Percentiles rank a stretch among this genome's conserved stretches.
phyloP scores from a whole-genome alignment of 2,329 filamentous ascomycete genomes.

The Cytospora mali region DNA sequence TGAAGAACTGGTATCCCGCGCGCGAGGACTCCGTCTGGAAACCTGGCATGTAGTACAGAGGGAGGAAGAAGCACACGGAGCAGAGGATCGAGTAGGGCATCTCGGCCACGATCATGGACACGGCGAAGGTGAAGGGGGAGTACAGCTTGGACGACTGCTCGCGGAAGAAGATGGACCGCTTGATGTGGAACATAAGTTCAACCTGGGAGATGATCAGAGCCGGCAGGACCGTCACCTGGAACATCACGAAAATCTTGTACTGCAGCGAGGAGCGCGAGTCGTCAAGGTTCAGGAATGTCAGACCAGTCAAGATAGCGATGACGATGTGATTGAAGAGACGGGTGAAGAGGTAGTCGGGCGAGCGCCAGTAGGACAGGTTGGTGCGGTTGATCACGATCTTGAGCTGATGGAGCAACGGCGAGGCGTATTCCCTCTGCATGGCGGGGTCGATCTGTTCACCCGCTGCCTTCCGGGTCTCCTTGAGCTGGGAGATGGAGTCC shows the following conservation, averaged over 20 bases:
- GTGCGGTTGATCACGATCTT: constrained; percentile 73
- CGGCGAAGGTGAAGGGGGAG: constrained; percentile 74
- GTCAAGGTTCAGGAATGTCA: constrained; percentile 78
- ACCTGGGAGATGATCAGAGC: constrained; percentile 83
- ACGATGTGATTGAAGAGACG: constrained; percentile 82
- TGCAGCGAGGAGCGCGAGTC: constrained; percentile 76
- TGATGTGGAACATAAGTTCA: constrained; percentile 80
- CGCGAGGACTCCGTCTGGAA: constrained; percentile 64
- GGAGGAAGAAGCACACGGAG: constrained; percentile 78
- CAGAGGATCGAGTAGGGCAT: constrained; percentile 83
- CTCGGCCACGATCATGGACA: constrained; percentile 79
- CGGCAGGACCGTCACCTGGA: constrained; percentile 84
- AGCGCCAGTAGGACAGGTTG: constrained; percentile 80
- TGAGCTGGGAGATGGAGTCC: constrained; percentile 67
- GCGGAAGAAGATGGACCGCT: constrained; percentile 81
- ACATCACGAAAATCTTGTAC: constrained; percentile 86
- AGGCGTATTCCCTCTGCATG: constrained; percentile 77
- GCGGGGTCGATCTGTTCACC: constrained; percentile 49
- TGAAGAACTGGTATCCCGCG: constrained; percentile 85
- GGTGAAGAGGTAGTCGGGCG: constrained; percentile 87
- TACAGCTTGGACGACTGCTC: constrained; percentile 88
- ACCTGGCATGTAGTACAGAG: constrained; percentile 82
- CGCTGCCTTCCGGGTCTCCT: constrained; percentile 55
- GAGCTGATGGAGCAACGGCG: constrained; percentile 77
- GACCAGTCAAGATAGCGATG: constrained; percentile 76